Evolutionary conservation across 2,329 filamentous ascomycete genomes (phyloP).

Genomic region (Fusarium sp.): DNA sequence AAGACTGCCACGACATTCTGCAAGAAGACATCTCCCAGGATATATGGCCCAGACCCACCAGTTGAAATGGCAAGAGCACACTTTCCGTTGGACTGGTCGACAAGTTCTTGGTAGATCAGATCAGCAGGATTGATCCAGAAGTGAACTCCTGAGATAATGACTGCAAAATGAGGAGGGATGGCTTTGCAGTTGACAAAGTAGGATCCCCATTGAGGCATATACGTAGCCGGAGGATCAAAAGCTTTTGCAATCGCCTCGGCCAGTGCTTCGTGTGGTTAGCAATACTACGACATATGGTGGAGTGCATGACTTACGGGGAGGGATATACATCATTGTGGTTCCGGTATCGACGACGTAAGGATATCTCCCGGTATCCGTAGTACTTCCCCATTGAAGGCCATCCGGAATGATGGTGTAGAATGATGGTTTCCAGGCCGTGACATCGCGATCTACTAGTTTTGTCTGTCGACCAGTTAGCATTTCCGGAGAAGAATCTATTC

Average conservation of each 20-base stretch:
- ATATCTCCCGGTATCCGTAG: constrained; percentile 55
- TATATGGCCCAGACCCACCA: constrained; percentile 59
- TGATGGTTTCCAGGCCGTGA: constrained; percentile 58
- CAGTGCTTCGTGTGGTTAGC: constrained; percentile 49
- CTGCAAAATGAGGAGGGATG: constrained; percentile 57
- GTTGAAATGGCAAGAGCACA: constrained; percentile 61
- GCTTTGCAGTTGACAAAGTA: constrained; percentile 64
- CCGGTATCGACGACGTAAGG: constrained; percentile 65
- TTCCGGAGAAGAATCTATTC: background rate
- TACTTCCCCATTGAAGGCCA: constrained; percentile 58
- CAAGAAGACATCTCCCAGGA: constrained; percentile 62
- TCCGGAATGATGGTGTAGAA: constrained; percentile 66
- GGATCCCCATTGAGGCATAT: constrained; percentile 58
- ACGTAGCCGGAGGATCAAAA: constrained; percentile 60
- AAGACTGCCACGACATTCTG: constrained; percentile 63
- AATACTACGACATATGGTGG: background rate
- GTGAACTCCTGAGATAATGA: constrained; percentile 56
- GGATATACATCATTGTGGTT: constrained; percentile 63
- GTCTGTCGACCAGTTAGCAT: constrained; percentile 50
- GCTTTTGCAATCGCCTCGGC: constrained; percentile 59
- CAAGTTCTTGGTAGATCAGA: constrained; percentile 57
- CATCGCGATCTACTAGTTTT: constrained; percentile 53
- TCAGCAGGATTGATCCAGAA: constrained; percentile 62
- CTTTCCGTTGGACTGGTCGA: constrained; percentile 59
- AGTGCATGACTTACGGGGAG: constrained; percentile 54